These are phyloP conservation scores for Arthrobotrys musiformis DNA, from an alignment of 2,329 filamentous ascomycete genomes.

Conservation along the genomic window DNA sequence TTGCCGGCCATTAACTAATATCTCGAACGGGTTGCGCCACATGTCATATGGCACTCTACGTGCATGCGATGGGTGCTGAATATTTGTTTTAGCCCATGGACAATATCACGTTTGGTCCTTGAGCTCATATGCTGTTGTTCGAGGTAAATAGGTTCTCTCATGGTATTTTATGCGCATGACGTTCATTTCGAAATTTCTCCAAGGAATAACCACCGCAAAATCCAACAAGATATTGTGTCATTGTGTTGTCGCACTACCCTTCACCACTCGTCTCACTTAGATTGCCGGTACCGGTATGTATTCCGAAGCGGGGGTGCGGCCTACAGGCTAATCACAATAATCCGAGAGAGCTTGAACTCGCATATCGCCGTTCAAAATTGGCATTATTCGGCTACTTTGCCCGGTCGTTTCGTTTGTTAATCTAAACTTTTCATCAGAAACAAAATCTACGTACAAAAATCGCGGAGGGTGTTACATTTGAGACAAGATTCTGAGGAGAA, in stretches of 20 bases:
- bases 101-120: background rate
- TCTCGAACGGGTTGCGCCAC: background rate
- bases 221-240: background rate
- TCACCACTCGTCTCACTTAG: background rate
- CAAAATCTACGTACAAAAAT: background rate
- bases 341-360: background rate
- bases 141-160: background rate
- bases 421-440: background rate
- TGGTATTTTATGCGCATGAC: too few species aligned
- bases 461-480: background rate
- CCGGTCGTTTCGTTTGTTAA: background rate
- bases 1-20: background rate
- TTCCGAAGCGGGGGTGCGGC: background rate
- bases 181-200: background rate
- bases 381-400: background rate
- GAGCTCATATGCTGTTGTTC: background rate
- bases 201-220: background rate
- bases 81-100: background rate
- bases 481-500: background rate
- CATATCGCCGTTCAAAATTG: slow-evolving; percentile 14
- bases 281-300: background rate
- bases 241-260: background rate
- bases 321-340: slow-evolving; percentile 3
- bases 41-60: background rate
- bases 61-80: background rate